These are phyloP conservation scores for Phyllosticta ampelicida DNA, from an alignment of 2,329 filamentous ascomycete genomes.

Conservation along the genomic window DNA sequence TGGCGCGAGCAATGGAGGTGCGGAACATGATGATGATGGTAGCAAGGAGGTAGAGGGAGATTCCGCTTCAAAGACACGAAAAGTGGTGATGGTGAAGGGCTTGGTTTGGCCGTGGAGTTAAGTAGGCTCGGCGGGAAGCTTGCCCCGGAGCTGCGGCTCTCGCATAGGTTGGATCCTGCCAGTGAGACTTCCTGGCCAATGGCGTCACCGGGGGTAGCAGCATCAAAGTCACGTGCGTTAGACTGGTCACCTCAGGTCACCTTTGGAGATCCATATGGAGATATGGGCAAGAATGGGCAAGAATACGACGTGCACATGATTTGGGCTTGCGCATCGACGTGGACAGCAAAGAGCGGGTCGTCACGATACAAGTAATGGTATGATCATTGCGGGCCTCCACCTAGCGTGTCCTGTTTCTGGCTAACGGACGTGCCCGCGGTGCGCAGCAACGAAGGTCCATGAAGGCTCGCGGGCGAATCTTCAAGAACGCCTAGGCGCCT, in stretches of 20 bases:
- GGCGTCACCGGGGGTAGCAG: not conserved
- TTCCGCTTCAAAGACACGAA: slow-evolving; percentile 8
- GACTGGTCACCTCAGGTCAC: not conserved
- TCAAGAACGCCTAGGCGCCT: not conserved
- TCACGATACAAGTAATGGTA: not conserved
- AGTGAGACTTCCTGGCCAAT: not conserved
- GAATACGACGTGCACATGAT: not conserved
- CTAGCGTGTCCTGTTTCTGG: not conserved
- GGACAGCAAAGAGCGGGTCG: too few species aligned
- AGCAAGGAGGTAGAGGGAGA: not conserved
- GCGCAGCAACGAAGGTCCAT: not conserved
- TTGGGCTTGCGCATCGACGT: too few species aligned
- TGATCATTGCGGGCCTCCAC: too few species aligned
- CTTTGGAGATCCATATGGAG: slow-evolving; percentile 3
- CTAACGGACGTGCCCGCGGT: not conserved
- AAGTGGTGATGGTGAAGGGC: slow-evolving; percentile 14
- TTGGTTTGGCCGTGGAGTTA: slow-evolving; percentile 3
- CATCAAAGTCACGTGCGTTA: not conserved
- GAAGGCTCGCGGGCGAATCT: not conserved
- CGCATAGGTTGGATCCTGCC: too few species aligned
- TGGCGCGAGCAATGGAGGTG: slow-evolving; percentile 29
- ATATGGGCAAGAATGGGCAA: slow-evolving; percentile 3
- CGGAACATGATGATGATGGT: slow-evolving; percentile 24
- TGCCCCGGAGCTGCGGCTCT: slow-evolving; percentile 5
- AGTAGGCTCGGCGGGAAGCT: slow-evolving; percentile 1